Evolutionary conservation across 2,329 filamentous ascomycete genomes (phyloP).

Genomic region (Pseudogymnoascus sp.): DNA sequence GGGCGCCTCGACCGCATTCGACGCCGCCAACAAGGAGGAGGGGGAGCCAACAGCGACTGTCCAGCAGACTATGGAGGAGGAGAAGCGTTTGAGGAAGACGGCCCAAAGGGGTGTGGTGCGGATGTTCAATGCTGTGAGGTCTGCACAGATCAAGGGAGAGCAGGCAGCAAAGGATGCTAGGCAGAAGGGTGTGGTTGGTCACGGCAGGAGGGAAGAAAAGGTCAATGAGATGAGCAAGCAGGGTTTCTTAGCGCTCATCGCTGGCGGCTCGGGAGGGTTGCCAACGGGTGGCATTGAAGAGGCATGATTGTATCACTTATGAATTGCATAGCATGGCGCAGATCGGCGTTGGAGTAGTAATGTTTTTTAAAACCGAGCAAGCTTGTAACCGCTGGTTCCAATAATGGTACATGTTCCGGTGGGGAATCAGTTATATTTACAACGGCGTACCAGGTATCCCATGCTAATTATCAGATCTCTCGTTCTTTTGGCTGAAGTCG

Average conservation of each 20-base stretch:
- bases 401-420: background rate
- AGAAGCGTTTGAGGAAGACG: slow-evolving; percentile 74
- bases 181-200: slow-evolving; percentile 68
- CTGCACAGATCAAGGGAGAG: slow-evolving; percentile 80
- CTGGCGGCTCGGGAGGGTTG: slow-evolving; percentile 49
- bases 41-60: slow-evolving; percentile 38
- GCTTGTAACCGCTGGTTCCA: background rate
- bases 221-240: slow-evolving; percentile 95
- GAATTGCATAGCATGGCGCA: slow-evolving; percentile 10
- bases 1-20: slow-evolving; percentile 44
- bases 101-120: slow-evolving; percentile 91
- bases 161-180: slow-evolving; percentile 64
- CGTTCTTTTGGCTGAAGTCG: slow-evolving; percentile 58
- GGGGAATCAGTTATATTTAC: background rate
- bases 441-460: slow-evolving; percentile 5
- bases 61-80: slow-evolving; percentile 54
- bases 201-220: slow-evolving; percentile 73
- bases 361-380: background rate
- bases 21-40: slow-evolving; percentile 37
- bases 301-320: slow-evolving; percentile 30
- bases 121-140: slow-evolving; percentile 90
- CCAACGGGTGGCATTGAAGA: slow-evolving; percentile 53
- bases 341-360: slow-evolving; percentile 1
- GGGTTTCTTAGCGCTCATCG: slow-evolving; percentile 88
- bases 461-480: slow-evolving; percentile 12